Evolutionary conservation across 176 grass and related monocot genomes (phyloP).

Genomic region (Eragrostis curvula): DNA sequence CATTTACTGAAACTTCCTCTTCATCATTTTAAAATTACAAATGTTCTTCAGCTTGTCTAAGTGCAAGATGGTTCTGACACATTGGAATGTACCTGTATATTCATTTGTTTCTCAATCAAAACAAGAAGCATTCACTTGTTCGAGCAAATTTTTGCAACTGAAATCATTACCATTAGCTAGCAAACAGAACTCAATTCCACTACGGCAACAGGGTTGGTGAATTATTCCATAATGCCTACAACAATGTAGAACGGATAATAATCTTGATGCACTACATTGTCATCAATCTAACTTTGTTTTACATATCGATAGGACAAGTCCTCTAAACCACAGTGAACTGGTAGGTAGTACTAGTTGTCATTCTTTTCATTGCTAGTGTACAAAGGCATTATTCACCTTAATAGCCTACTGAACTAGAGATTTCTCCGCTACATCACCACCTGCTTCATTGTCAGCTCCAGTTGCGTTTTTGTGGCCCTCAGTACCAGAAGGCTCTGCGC

Average conservation of each 20-base stretch:
- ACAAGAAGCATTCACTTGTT: background rate
- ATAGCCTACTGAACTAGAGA: conserved; percentile 28
- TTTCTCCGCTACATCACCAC: conserved; percentile 47
- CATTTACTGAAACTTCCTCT: background rate
- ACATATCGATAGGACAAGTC: conserved; percentile 30
- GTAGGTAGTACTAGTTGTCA: conserved; percentile 36
- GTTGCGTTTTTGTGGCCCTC: conserved; percentile 60
- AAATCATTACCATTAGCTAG: conserved; percentile 17
- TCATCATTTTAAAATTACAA: background rate
- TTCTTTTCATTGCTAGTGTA: conserved; percentile 50
- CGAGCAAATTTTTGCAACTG: background rate
- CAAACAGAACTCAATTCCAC: conserved; percentile 5
- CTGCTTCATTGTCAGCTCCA: conserved; percentile 46
- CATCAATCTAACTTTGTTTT: conserved; percentile 49
- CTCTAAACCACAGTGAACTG: conserved; percentile 29
- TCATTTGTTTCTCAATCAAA: no score
- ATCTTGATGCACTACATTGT: conserved; percentile 19
- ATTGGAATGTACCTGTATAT: no score
- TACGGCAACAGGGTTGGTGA: background rate
- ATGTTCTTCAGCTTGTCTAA: background rate
- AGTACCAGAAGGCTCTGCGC: conserved; percentile 46
- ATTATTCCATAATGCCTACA: conserved; percentile 46
- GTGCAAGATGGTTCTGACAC: background rate
- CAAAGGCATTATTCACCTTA: conserved; percentile 52
- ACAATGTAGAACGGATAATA: conserved; percentile 30